Base-by-base conservation (phyloP, 345 rosid genomes). In the Lagerstroemia speciosa region DNA sequence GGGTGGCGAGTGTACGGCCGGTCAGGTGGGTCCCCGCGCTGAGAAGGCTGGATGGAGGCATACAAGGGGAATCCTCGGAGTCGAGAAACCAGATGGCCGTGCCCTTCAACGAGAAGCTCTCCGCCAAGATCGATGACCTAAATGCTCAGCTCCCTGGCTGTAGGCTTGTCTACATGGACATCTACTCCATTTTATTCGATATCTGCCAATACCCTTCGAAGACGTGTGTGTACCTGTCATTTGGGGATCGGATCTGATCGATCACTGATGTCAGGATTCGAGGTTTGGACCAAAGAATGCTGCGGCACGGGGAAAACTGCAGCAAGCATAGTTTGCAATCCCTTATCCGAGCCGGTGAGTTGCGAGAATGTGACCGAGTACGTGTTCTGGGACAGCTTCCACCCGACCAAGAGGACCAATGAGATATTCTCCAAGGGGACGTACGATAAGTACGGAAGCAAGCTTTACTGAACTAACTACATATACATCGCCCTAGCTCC, bases 11-110 rank as follows among this genome's bases (percentile, higher is more conserved):
- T 64, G 63, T 78, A 74, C 89, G 93, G n/a, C 87, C 90, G 41
- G 64, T 90, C 26, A 96, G 98, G 32, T 88, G 97, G 36, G 72
- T 86, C 38, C 93, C 98, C 16, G 75, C 89, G 8, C 95, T 86
- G 27, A 84, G 93, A 82, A 88, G 91, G 2, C 14, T 84, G 1
- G 71, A 65, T 3, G 96, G 98, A 60, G 96, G 96, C 55, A 31
- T 65, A 22, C 2, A 6, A 12, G 81, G 95, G 73, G 72, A 62
- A 0, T 88, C 89, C 67, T 80, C 79, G 15, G 84, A 83, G 3
- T 2, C 17, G 27, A 74, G 63, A 68, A 85, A 92, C 55, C 70
- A 78, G 33, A 91, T 84, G 27, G 83, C 95, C 3, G 26, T 12
- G 34, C 78, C 80, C 73, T 85, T 83, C 69, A 90, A 87, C 72